Evolutionary conservation across 2,329 filamentous ascomycete species (phyloP).

Genomic region (Colletotrichum spinosum): DNA sequence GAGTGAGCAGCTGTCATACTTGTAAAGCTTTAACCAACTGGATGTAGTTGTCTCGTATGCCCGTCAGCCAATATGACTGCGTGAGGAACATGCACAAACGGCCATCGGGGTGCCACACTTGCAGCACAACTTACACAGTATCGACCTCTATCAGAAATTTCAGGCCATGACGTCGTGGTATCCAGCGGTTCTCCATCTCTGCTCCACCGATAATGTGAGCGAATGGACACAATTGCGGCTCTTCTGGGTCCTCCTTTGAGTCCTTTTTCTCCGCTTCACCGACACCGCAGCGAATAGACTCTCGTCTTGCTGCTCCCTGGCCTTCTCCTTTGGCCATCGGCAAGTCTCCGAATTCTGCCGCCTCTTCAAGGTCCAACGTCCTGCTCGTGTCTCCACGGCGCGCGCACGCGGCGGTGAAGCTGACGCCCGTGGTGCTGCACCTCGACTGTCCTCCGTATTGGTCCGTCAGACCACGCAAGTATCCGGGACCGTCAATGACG

Average conservation of each 20-base stretch:
- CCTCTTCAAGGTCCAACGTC: background rate
- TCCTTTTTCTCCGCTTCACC: slow-evolving; percentile 1
- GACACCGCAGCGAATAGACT: background rate
- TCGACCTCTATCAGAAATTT: slow-evolving; percentile 26
- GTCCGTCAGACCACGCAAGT: background rate
- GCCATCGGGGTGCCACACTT: background rate
- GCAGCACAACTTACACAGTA: slow-evolving; percentile 14
- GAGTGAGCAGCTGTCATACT: background rate
- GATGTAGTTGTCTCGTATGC: slow-evolving; percentile 5
- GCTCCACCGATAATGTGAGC: slow-evolving; percentile 29
- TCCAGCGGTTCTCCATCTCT: slow-evolving; percentile 27
- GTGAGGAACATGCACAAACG: slow-evolving; percentile 11
- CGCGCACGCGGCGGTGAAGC: slow-evolving; percentile 29
- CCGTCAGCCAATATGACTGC: background rate
- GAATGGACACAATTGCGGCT: slow-evolving; percentile 33
- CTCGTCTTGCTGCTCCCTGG: background rate
- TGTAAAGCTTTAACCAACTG: slow-evolving; percentile 14
- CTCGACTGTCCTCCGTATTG: slow-evolving; percentile 28
- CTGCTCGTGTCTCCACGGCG: slow-evolving; percentile 20
- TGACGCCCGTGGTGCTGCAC: slow-evolving; percentile 22
- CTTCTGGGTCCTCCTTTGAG: slow-evolving; percentile 15
- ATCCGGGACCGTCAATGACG: slow-evolving; percentile 2
- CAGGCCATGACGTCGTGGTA: slow-evolving; percentile 33
- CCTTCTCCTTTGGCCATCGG: slow-evolving; percentile 10
- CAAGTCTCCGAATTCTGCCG: slow-evolving; percentile 36